Percentiles rank a stretch among this genome's conserved stretches.
These are phyloP conservation scores for Cladophialophora carrionii DNA, from an alignment of 2,329 filamentous ascomycete species.

Conservation along the genomic window DNA sequence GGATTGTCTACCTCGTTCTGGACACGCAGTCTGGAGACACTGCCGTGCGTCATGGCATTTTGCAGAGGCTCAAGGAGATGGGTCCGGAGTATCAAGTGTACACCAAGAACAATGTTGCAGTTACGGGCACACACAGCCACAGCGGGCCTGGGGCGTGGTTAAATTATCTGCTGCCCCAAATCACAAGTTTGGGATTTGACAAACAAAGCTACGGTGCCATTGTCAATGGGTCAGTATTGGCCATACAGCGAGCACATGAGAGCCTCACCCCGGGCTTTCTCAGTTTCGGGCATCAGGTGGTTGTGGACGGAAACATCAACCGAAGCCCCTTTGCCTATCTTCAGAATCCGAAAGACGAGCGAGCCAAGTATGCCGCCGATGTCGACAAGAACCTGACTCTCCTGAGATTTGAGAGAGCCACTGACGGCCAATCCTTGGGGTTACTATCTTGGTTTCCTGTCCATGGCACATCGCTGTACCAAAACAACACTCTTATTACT, in stretches of 20 bases:
- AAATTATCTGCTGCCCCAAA: constrained; percentile 90
- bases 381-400: constrained; percentile 80
- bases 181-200: constrained; percentile 84
- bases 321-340: constrained; percentile 86
- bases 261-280: constrained; percentile 71
- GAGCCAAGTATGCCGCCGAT: constrained; percentile 65
- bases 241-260: constrained; percentile 79
- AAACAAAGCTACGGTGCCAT: constrained; percentile 86
- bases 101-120: constrained; percentile 76
- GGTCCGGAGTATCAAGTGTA: constrained; percentile 76
- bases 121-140: constrained; percentile 92
- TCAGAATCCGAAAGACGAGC: constrained; percentile 77
- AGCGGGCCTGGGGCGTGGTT: constrained; percentile 89
- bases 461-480: constrained; percentile 86
- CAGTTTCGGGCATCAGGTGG: constrained; percentile 68
- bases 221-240: constrained; percentile 80
- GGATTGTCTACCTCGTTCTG: constrained; percentile 84
- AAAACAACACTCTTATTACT: constrained; percentile 87
- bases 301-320: constrained; percentile 81
- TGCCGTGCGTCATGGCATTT: constrained; percentile 81
- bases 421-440: constrained; percentile 75
- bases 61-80: constrained; percentile 70
- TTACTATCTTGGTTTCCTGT: constrained; percentile 89
- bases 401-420: constrained; percentile 73
- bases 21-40: constrained; percentile 89